phyloP scores from a whole-genome alignment of 768 basidiomycete genomes.

The Lanmaoa rubissima region DNA sequence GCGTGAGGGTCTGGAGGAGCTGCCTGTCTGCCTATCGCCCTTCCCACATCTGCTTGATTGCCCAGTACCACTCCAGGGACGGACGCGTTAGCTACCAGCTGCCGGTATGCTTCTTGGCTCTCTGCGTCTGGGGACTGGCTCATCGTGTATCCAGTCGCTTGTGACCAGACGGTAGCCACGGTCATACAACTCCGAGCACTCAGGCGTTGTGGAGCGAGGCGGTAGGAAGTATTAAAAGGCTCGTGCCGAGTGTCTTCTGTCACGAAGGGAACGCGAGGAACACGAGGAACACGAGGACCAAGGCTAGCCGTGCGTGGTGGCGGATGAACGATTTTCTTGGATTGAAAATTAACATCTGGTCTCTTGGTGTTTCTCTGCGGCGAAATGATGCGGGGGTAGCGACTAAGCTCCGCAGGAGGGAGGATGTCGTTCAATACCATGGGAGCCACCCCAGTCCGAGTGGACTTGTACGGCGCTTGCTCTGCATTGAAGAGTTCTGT shows the following conservation, averaged over 20 bases:
- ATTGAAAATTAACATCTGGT: neutral
- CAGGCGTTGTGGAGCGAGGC: neutral
- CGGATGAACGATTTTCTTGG: neutral
- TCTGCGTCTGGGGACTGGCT: constrained; percentile 13
- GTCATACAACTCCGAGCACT: constrained; percentile 9
- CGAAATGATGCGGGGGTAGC: constrained; percentile 15
- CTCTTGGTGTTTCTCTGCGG: neutral
- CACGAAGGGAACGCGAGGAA: constrained; percentile 2
- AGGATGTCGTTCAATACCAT: neutral
- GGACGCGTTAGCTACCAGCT: neutral
- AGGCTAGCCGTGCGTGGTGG: constrained; percentile 1
- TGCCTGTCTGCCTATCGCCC: neutral
- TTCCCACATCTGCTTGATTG: neutral
- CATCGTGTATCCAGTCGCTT: constrained; percentile 44
- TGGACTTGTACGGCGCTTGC: constrained; percentile 5
- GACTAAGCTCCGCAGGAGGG: constrained; percentile 9
- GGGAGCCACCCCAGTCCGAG: neutral
- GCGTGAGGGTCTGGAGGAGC: neutral
- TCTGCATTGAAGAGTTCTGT: constrained; percentile 13
- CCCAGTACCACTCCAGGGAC: neutral
- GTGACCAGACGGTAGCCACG: constrained; percentile 26
- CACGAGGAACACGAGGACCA: neutral
- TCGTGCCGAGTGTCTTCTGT: neutral
- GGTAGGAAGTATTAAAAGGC: neutral
- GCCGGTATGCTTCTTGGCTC: neutral